Evolutionary conservation across 2,329 filamentous ascomycete genomes (phyloP).

Genomic region (Aspergillus versicolor): DNA sequence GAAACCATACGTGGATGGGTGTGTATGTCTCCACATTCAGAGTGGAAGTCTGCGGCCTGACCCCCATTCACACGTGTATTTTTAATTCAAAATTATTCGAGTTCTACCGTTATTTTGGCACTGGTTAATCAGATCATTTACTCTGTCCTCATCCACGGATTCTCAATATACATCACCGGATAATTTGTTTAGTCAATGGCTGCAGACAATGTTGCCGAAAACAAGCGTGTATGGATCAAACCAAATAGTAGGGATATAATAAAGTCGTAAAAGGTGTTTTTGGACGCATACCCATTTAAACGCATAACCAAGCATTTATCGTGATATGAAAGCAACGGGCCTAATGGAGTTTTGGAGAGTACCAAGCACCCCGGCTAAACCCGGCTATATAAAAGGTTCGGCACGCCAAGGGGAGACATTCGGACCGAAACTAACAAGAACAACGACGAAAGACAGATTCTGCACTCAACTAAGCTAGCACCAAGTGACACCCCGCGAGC

Average conservation of each 20-base stretch:
- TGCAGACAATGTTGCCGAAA: background rate
- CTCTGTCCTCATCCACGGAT: background rate
- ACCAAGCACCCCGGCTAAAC: background rate
- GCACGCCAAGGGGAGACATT: conserved; percentile 9
- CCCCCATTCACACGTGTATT: conserved; percentile 25
- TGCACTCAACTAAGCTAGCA: background rate
- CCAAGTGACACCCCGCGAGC: background rate
- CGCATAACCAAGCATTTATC: background rate
- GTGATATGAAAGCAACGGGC: background rate
- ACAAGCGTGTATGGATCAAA: background rate
- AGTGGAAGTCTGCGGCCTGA: conserved; percentile 12
- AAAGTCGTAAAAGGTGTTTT: background rate
- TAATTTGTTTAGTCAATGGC: background rate
- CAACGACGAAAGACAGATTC: background rate
- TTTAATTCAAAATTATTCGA: conserved; percentile 28
- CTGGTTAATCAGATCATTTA: conserved; percentile 11
- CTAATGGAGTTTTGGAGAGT: background rate
- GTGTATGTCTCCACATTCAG: background rate
- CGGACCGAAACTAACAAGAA: background rate
- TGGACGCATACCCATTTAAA: background rate
- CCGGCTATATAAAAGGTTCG: conserved; percentile 1
- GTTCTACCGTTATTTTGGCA: conserved; percentile 13
- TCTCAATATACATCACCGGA: background rate
- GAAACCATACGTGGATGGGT: background rate
- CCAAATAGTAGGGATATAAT: background rate